Evolutionary conservation across 2,329 filamentous ascomycete genomes (phyloP).

Genomic region (Aspergillus sergii): DNA sequence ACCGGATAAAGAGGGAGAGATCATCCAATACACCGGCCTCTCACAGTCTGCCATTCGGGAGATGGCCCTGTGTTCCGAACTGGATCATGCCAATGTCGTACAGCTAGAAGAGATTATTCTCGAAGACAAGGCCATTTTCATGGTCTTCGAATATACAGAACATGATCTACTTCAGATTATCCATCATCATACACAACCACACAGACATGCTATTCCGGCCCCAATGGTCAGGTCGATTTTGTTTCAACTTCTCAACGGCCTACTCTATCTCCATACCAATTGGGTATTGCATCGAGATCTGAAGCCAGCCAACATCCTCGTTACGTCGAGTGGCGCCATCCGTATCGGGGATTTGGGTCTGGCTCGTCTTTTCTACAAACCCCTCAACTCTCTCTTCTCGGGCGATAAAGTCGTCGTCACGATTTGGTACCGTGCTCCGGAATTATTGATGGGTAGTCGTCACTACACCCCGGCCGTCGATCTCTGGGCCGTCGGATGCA

Average conservation of each 20-base stretch:
- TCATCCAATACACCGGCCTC: slow-evolving; percentile 92
- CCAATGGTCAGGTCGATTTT: slow-evolving; percentile 90
- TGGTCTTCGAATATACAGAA: slow-evolving; percentile 99
- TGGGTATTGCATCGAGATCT: slow-evolving; percentile 97
- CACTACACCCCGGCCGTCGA: slow-evolving; percentile 98
- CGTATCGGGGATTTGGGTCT: slow-evolving; percentile 94
- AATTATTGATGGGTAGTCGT: slow-evolving; percentile 86
- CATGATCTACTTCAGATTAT: slow-evolving; percentile 98
- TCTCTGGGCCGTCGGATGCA: slow-evolving; percentile 96
- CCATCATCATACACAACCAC: slow-evolving; percentile 91
- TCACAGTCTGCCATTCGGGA: slow-evolving; percentile 96
- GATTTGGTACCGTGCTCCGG: slow-evolving; percentile 97
- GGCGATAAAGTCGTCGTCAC: slow-evolving; percentile 99
- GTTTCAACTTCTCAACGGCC: slow-evolving; percentile 92
- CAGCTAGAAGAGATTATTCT: slow-evolving; percentile 92
- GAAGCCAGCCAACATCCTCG: slow-evolving; percentile 98
- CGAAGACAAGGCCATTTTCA: slow-evolving; percentile 98
- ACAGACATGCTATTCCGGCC: slow-evolving; percentile 84
- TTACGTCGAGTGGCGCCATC: slow-evolving; percentile 84
- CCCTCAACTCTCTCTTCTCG: slow-evolving; percentile 84
- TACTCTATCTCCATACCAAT: slow-evolving; percentile 91
- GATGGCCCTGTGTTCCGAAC: slow-evolving; percentile 94
- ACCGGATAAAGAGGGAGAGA: slow-evolving; percentile 96
- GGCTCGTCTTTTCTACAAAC: slow-evolving; percentile 90
- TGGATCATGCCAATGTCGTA: slow-evolving; percentile 87